Conservation (phyloP, 129 eudicot species). For the Sambucus nigra region DNA sequence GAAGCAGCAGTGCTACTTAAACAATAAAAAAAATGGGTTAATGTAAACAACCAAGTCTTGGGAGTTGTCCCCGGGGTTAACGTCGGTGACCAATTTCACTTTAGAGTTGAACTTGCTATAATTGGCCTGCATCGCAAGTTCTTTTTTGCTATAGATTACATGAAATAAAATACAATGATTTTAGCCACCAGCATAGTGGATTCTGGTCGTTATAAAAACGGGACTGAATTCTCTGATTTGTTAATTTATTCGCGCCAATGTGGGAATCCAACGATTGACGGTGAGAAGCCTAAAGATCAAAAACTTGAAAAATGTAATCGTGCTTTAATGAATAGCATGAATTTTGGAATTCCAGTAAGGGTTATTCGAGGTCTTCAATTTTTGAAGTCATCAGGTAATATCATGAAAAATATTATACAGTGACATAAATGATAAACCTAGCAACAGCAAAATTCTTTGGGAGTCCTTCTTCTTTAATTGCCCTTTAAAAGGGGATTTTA, state of each 20-base stretch:
- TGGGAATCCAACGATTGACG: conserved; percentile 3
- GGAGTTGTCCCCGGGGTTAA: conserved; percentile 17
- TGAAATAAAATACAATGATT: background rate
- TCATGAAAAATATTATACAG: background rate
- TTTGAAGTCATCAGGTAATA: background rate
- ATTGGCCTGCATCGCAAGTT: conserved; percentile 12
- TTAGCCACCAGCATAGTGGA: conserved; percentile 18
- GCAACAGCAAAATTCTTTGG: no score
- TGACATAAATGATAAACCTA: no score
- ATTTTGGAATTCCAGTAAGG: conserved; percentile 15
- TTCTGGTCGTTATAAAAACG: conserved; percentile 6
- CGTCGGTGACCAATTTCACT: conserved; percentile 15
- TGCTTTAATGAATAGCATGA: conserved; percentile 34
- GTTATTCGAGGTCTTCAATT: conserved; percentile 20
- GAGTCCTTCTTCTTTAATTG: no score
- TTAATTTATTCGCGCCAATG: conserved; percentile 15
- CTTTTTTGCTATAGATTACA: conserved; percentile 8
- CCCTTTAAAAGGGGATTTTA: no score
- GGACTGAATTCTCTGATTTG: background rate
- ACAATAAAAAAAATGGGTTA: background rate
- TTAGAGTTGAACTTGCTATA: conserved; percentile 14
- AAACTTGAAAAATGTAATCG: conserved; percentile 33
- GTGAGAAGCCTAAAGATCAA: conserved; percentile 23
- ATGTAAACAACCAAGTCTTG: background rate
- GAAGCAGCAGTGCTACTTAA: conserved; percentile 11